These are phyloP conservation scores for Pichia sp. DNA, from an alignment of 1,139 yeast species.

Conservation along the genomic window DNA sequence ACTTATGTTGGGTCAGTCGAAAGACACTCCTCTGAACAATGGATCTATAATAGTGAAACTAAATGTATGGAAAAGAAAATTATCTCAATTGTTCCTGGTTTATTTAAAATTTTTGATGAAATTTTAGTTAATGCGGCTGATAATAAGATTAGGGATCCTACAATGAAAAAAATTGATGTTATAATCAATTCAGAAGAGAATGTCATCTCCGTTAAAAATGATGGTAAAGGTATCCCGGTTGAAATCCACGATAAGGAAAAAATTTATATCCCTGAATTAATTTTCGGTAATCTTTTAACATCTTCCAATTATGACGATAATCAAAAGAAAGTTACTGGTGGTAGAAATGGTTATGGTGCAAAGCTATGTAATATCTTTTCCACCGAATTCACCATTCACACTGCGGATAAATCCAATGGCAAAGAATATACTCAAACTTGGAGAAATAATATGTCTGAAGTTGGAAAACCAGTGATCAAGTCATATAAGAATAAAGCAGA, in stretches of 20 bases:
- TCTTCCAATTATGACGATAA: conserved; percentile 95
- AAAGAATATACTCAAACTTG: conserved; percentile 73
- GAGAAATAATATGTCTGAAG: conserved; percentile 78
- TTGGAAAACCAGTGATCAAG: conserved; percentile 70
- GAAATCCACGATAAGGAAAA: conserved; percentile 90
- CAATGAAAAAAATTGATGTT: conserved; percentile 81
- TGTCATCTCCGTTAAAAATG: conserved; percentile 75
- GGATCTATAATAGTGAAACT: conserved; percentile 70
- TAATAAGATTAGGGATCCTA: conserved; percentile 90
- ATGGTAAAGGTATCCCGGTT: conserved; percentile 93
- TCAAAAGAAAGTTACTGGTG: conserved; percentile 95
- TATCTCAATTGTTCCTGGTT: conserved; percentile 87
- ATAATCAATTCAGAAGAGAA: conserved; percentile 70
- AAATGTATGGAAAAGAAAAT: conserved; percentile 66
- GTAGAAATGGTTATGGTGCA: conserved; percentile 98
- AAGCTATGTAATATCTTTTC: conserved; percentile 91
- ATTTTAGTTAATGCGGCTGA: conserved; percentile 97
- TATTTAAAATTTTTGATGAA: conserved; percentile 95
- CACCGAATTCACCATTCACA: conserved; percentile 78
- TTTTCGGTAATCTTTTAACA: conserved; percentile 90
- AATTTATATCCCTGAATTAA: conserved; percentile 91
- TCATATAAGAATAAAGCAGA: conserved; percentile 56
- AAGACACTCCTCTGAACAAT: conserved; percentile 68
- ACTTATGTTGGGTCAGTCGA: conserved; percentile 96
- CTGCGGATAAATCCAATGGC: conserved; percentile 68